Percentiles rank a stretch among this genome's conserved stretches.
phyloP scores from a whole-genome alignment of 2,329 filamentous ascomycete genomes.

The Talaromyces marneffei region DNA sequence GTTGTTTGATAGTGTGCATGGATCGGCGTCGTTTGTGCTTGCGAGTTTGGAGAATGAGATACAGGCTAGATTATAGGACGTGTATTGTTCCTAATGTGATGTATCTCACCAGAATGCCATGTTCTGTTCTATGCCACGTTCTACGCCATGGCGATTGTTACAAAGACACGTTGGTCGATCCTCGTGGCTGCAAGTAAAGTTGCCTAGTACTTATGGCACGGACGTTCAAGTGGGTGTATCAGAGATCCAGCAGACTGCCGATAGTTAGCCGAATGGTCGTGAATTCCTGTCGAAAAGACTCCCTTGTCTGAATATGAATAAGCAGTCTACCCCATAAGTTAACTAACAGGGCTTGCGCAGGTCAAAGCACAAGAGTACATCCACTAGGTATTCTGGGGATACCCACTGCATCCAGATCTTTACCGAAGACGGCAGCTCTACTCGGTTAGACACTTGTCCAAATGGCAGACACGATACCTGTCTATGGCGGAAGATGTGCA shows the following conservation, averaged over 20 bases:
- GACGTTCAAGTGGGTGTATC: background rate
- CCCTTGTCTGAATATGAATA: background rate
- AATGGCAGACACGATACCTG: background rate
- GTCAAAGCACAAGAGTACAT: background rate
- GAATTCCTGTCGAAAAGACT: background rate
- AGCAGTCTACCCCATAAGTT: background rate
- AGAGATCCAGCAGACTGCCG: background rate
- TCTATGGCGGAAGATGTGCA: background rate
- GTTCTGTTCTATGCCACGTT: no score
- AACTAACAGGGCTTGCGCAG: background rate
- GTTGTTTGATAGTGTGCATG: constrained; percentile 23
- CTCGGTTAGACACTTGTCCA: background rate
- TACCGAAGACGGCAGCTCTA: background rate
- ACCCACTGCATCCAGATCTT: background rate
- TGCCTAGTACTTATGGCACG: background rate
- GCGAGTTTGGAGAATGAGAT: constrained; percentile 25
- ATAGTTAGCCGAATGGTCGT: background rate
- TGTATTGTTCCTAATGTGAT: background rate
- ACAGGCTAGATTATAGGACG: background rate
- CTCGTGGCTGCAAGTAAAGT: background rate
- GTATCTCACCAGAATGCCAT: background rate
- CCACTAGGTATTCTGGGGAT: background rate
- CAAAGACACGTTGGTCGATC: background rate
- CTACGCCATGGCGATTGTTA: background rate
- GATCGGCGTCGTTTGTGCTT: constrained; percentile 22